Evolutionary conservation across 1,139 yeast species (phyloP), one percentile per base, ranked within the genome.

Genomic region (Geotrichum restrictum): DNA sequence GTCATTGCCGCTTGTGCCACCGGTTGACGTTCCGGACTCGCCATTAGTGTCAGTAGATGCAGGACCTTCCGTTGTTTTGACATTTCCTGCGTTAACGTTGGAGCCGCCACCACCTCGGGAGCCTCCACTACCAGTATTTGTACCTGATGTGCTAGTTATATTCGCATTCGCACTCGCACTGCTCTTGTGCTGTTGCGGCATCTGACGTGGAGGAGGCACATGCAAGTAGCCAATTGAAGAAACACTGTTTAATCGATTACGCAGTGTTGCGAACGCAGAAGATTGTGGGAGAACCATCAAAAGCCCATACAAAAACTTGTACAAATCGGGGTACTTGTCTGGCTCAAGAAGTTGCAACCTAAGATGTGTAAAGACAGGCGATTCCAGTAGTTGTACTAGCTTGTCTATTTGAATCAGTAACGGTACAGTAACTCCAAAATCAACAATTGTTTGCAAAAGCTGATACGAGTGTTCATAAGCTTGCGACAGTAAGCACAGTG

Each of bases 211-310:
- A n/a, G 48, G 44, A 11, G 66, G 68, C 7, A 64, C 52, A 49
- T 69, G 70, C 39, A 72, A 58, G 48, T 64, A 64, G 6, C 73
- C 74, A 45, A 72, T 68, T 3, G 73, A 66, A 13, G 78, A 70
- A 40, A 79, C 78, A 43, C 87, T 76, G 52, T 79, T 79, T 52
- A 93, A 75, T 57, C 99, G 75, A 64, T 85, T 88, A 58, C 85
- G 84, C 59, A 94, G 74, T 0, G 87, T 81, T 24, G 80, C 81
- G 67, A 88, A 94, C 0, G 98, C 96, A n/a, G 88, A 79, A 0
- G 97, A 88, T 66, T 94, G 99, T 0, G 99, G 99, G 50, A 94
- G 71, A 3, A 94, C 77, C 99, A 94, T 94, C 55, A 94, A 74
- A 47, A 94, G 77, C 0, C 98, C 98, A 65, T 89, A 94, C 32